These are phyloP conservation scores for Priceomyces castillae DNA, from an alignment of 805 yeast species.

Conservation along the genomic window DNA sequence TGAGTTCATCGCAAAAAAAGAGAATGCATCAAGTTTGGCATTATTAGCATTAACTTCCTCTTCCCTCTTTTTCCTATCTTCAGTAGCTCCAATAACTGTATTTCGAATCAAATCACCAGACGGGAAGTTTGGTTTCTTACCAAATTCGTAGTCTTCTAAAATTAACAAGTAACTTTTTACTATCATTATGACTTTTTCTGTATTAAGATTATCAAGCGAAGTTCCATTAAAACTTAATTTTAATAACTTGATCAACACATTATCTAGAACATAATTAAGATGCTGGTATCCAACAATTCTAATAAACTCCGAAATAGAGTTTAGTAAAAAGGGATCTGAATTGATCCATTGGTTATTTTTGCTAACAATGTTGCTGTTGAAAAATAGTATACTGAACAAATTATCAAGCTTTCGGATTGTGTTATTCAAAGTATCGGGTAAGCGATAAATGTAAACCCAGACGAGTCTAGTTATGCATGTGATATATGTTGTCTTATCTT, in stretches of 20 bases:
- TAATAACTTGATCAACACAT: conserved; percentile 68
- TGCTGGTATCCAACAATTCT: conserved; percentile 77
- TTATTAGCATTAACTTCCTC: conserved; percentile 1
- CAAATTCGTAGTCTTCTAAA: conserved; percentile 55
- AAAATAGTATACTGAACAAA: conserved; percentile 56
- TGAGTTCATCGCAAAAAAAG: conserved; percentile 40
- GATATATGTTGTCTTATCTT: conserved; percentile 53
- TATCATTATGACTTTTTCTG: conserved; percentile 70
- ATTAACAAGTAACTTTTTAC: conserved; percentile 71
- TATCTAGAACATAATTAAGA: conserved; percentile 75
- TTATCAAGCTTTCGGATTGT: conserved; percentile 75
- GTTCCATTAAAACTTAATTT: conserved; percentile 57
- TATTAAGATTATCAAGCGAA: conserved; percentile 57
- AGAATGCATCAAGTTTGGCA: conserved; percentile 26
- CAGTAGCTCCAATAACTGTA: conserved; percentile 2
- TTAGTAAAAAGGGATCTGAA: conserved; percentile 57
- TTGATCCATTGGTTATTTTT: conserved; percentile 77
- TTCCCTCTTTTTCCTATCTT: background rate
- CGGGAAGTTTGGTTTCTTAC: conserved; percentile 72
- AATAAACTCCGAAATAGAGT: conserved; percentile 69
- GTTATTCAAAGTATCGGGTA: conserved; percentile 84
- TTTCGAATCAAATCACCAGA: conserved; percentile 42
- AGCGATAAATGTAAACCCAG: conserved; percentile 88
- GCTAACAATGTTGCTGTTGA: conserved; percentile 33
- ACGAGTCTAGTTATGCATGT: conserved; percentile 68